A percentile compares a stretch with the other conserved stretches of the same genome.
These are phyloP conservation scores for Parastagonospora nodorum DNA, from an alignment of 2,329 filamentous ascomycete species.

Conservation along the genomic window DNA sequence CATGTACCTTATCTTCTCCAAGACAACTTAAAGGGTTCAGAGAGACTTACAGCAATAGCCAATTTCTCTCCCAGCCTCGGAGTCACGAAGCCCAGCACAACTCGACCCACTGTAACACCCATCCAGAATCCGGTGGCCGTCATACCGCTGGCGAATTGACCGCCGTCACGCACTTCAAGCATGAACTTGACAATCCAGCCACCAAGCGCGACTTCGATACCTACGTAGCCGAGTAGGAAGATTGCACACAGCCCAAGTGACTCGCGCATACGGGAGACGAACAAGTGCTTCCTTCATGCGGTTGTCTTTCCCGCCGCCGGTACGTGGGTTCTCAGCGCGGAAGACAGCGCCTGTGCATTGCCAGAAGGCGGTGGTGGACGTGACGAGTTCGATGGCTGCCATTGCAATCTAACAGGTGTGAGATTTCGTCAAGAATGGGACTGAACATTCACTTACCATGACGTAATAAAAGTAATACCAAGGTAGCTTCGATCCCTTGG, in stretches of 20 bases:
- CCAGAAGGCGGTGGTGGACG: constrained; percentile 66
- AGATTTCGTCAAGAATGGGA: too few species aligned
- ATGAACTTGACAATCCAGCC: constrained; percentile 86
- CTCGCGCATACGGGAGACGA: constrained; percentile 51
- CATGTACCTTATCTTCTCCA: not conserved
- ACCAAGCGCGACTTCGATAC: constrained; percentile 74
- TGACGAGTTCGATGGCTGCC: constrained; percentile 60
- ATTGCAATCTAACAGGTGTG: constrained; percentile 53
- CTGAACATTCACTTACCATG: constrained; percentile 59
- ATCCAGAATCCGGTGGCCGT: constrained; percentile 83
- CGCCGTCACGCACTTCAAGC: constrained; percentile 73
- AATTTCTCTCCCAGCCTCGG: constrained; percentile 73
- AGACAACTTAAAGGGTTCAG: not conserved
- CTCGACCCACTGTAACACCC: constrained; percentile 74
- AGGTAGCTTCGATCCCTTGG: constrained; percentile 57
- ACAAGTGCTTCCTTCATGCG: constrained; percentile 58
- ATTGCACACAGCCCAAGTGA: constrained; percentile 76
- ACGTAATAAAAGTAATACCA: constrained; percentile 82
- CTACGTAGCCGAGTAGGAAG: constrained; percentile 80
- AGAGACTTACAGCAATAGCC: constrained; percentile 49
- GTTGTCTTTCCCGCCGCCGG: constrained; percentile 53
- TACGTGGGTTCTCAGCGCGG: constrained; percentile 55
- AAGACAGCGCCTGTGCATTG: constrained; percentile 62
- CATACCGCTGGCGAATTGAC: constrained; percentile 73
- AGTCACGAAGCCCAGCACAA: constrained; percentile 77